A percentile compares a stretch with the other conserved stretches of the same genome.
Evolutionary conservation across 108 stramenopile species (phyloP).

Genomic region (Pseudonitzschia multiseries): DNA sequence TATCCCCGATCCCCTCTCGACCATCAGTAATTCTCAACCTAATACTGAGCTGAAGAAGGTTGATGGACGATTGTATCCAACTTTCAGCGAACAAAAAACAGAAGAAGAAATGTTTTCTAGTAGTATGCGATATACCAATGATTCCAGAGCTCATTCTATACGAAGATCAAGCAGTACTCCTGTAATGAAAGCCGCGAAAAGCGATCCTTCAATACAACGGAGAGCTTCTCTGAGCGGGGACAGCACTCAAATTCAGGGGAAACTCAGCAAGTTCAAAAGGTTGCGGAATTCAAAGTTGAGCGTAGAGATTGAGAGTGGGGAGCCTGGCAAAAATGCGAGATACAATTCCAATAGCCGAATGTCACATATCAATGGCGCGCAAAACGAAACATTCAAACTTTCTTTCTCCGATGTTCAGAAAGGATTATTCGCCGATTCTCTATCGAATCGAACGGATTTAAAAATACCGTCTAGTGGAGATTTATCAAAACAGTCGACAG

Average conservation of each 20-base stretch:
- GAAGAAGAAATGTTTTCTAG: too few relatives aligned
- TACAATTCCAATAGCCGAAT: neutral
- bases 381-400: constrained; percentile 8
- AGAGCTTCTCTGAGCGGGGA: neutral
- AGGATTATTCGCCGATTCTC: neutral
- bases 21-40: neutral
- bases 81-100: too few relatives aligned
- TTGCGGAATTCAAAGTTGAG: constrained; percentile 16
- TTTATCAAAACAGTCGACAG: neutral
- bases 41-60: neutral
- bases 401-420: neutral
- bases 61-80: neutral
- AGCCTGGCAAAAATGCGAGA: neutral
- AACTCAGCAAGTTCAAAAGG: constrained; percentile 16
- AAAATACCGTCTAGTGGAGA: neutral
- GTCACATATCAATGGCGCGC: neutral
- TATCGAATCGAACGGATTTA: neutral
- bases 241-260: constrained; percentile 1
- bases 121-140: too few relatives aligned
- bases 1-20: neutral
- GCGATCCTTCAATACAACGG: neutral
- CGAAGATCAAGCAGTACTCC: neutral
- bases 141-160: neutral
- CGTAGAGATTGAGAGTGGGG: constrained; percentile 9
- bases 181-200: neutral